Evolutionary conservation across 768 basidiomycete species (phyloP), one percentile per base, ranked within the genome.

Genomic region (Mycena leptocephala): DNA sequence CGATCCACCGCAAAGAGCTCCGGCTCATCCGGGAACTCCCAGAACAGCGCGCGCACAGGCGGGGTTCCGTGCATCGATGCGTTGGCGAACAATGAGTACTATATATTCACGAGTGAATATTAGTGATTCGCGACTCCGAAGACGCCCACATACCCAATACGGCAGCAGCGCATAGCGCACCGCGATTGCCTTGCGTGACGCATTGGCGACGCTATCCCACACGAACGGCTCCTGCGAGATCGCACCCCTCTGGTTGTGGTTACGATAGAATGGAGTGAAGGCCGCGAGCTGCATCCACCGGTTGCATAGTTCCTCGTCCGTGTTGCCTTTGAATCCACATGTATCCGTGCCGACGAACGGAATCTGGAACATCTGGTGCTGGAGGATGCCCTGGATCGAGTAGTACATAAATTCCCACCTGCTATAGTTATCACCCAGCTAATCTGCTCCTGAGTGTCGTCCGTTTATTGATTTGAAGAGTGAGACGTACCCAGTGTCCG

Each of bases 241-340:
- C 6, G 94, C 93, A 28, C 91, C 91, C 67, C 86, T 86, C 35
- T 87, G 83, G 76, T 95, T 95, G 82, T 96, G 95, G 82, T 96
- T 96, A 64, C 95, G 88, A 83, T 92, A 95, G 87, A 96, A 96
- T 6, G 95, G 95, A 32, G 90, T 89, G 82, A 96, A 96, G 1
- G 95, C 95, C 4, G 93, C 88, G n/a, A 96, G 89, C 82, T 94
- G 92, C 95, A 95, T 95, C 95, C 95, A 96, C 22, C 95, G 90
- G 76, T 92, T 93, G 84, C 94, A 95, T 11, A 96, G 88, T 81
- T 96, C 95, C 82, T 96, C 95, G 78, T 95, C 91, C 10, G 93
- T 92, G 82, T 96, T 95, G 3, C 86, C 90, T 75, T 87, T 87
- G 85, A 93, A 93, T n/a, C 92, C 93, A 81, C 93, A 93, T 8